Base-by-base conservation (phyloP, 2,329 filamentous ascomycete species). In the Arthrobotrys megalospora region DNA sequence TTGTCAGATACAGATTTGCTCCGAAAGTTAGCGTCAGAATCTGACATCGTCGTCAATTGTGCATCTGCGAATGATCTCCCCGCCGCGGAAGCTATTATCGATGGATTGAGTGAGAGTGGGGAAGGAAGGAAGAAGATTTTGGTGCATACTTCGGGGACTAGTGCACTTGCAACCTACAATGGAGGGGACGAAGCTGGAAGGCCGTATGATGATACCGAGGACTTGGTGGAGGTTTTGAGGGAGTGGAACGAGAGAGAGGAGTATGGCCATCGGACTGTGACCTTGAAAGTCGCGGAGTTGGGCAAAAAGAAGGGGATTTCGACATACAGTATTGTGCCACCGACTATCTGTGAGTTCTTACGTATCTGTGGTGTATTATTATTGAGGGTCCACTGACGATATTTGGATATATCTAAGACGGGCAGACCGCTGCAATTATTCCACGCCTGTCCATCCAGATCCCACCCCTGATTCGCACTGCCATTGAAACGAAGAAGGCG, bases 1-100 rank as follows among this genome's bases (percentile, higher is more conserved):
- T 38, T 77, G 1, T 70, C 65, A 1, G 72, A 77, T 58, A 28
- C 47, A 10, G 58, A 70, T 21, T 58, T 77, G 3, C 47, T 77
- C 36, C 43, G 36, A 52, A 65, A 47, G 24, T 21, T 65, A 12
- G 72, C 72, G 14, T 77, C 72, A 0, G 48, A 70, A 16, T 77
- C 72, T 12, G 72, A 77, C 53, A 77, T 77, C 2, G 72, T 77
- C 8, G 65, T 77, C 34, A 77, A 77, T 45, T 77, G 72, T 19
- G 72, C 72, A 10, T 70, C 72, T 6, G 72, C 72, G 10, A 69
- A 77, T 41, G 66, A 77, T 38, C 41, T 77, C 24, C 6, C 66
- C 6, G 45, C 65, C n/a, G 60, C 50, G 1, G 65, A 70, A 28
- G 60, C 65, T 11, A 28, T 77, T n/a, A 60, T 77, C n/a, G 14